Evolutionary conservation across 371 early-diverging fungal species (phyloP).

Genomic region (Amoeboaphelidium protococcarum): DNA sequence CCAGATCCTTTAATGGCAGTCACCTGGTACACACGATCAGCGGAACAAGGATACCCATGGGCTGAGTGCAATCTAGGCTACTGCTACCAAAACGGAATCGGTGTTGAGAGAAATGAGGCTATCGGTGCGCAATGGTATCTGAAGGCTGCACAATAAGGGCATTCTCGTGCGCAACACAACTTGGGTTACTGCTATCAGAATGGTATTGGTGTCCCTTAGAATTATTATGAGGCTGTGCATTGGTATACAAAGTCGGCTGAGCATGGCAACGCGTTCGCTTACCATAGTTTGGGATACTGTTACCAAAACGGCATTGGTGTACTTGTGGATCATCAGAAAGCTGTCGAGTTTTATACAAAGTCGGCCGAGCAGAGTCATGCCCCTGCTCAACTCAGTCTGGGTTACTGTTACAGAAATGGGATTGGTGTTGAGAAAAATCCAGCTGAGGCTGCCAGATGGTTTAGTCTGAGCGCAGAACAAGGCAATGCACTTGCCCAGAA

Average conservation of each 20-base stretch:
- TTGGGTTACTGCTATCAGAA: slow-evolving; percentile 63
- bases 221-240: slow-evolving; percentile 24
- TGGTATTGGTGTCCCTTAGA: slow-evolving; percentile 35
- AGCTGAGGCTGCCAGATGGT: slow-evolving; percentile 12
- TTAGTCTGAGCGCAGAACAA: slow-evolving; percentile 15
- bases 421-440: slow-evolving; percentile 11
- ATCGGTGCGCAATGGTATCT: slow-evolving; percentile 9
- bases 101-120: slow-evolving; percentile 2
- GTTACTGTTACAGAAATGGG: slow-evolving; percentile 15
- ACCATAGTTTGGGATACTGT: slow-evolving; percentile 55
- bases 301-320: slow-evolving; percentile 61
- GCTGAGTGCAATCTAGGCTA: slow-evolving; percentile 20
- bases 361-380: slow-evolving; percentile 29
- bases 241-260: slow-evolving; percentile 45
- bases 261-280: slow-evolving; percentile 39
- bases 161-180: slow-evolving; percentile 45
- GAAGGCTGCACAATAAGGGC: slow-evolving; percentile 11
- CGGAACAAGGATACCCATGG: slow-evolving; percentile 16
- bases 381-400: slow-evolving; percentile 12
- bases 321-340: slow-evolving; percentile 23
- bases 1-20: slow-evolving; percentile 15
- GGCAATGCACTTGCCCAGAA: slow-evolving; percentile 23
- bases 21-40: slow-evolving; percentile 15
- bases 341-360: slow-evolving; percentile 37
- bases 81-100: slow-evolving; percentile 9